Evolutionary conservation across 768 basidiomycete species (phyloP).

Genomic region (Xerocomus potaroensis): DNA sequence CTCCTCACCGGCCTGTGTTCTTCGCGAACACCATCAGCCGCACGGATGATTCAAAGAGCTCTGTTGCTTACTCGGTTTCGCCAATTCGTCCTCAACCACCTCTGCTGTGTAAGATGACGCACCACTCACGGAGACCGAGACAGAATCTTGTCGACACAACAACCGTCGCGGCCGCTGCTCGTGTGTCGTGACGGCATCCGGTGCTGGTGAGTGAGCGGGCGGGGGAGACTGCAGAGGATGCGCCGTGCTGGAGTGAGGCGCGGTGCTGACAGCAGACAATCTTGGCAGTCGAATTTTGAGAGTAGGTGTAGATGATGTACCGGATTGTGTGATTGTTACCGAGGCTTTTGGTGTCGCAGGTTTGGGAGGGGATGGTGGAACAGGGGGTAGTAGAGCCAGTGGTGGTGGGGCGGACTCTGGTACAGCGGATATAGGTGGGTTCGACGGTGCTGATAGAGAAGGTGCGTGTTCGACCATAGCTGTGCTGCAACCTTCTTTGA

Average conservation of each 20-base stretch:
- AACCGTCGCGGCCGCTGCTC: conserved; percentile 29
- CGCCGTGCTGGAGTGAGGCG: conserved; percentile 21
- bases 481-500: conserved; percentile 15
- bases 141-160: conserved; percentile 26
- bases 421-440: conserved; percentile 12
- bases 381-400: conserved; percentile 4
- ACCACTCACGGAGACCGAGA: conserved; percentile 29
- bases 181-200: conserved; percentile 13
- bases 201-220: conserved; percentile 18
- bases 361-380: conserved; percentile 14
- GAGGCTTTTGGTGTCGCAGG: conserved; percentile 33
- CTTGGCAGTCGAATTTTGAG: conserved; percentile 33
- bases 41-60: background rate
- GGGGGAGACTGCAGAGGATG: conserved; percentile 20
- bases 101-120: conserved; percentile 30
- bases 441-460: conserved; percentile 10
- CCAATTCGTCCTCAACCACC: conserved; percentile 23
- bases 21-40: conserved; percentile 4
- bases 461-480: conserved; percentile 8
- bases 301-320: conserved; percentile 30
- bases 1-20: conserved; percentile 24
- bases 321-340: conserved; percentile 32
- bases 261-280: conserved; percentile 26
- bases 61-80: conserved; percentile 27
- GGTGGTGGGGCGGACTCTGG: conserved; percentile 11